Evolutionary conservation across 2,329 filamentous ascomycete species (phyloP).

Genomic region (Botrytis squamosa): DNA sequence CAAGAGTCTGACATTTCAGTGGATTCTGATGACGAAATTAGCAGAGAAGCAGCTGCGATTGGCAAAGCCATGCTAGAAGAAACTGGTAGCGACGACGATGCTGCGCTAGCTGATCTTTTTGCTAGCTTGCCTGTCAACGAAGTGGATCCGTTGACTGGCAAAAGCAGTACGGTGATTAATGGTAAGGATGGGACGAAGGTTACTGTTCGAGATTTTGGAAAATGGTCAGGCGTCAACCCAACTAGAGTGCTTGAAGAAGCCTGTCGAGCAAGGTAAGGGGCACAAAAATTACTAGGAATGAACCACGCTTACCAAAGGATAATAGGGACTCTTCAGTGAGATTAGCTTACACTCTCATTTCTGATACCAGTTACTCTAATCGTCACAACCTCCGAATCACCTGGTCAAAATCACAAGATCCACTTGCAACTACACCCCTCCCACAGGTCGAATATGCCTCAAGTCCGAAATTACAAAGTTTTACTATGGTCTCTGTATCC

Average conservation of each 20-base stretch:
- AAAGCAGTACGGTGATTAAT: slow-evolving; percentile 56
- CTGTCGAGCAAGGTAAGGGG: slow-evolving; percentile 70
- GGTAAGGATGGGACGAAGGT: slow-evolving; percentile 54
- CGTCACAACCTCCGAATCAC: slow-evolving; percentile 71
- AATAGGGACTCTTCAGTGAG: slow-evolving; percentile 67
- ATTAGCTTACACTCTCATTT: slow-evolving; percentile 67
- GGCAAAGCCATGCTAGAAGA: slow-evolving; percentile 59
- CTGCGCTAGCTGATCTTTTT: slow-evolving; percentile 56
- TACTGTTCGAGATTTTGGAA: slow-evolving; percentile 78
- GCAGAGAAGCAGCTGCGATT: slow-evolving; percentile 56
- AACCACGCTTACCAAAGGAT: slow-evolving; percentile 17
- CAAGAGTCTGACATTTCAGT: slow-evolving; percentile 37
- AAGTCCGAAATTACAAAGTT: slow-evolving; percentile 54
- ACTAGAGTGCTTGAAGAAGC: slow-evolving; percentile 78
- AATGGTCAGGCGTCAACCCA: slow-evolving; percentile 74
- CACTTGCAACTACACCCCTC: slow-evolving; percentile 41
- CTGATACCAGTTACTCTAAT: slow-evolving; percentile 71
- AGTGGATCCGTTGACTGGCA: slow-evolving; percentile 57
- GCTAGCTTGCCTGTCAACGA: slow-evolving; percentile 60
- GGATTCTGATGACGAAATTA: slow-evolving; percentile 48
- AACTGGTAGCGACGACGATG: slow-evolving; percentile 52
- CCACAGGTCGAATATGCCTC: slow-evolving; percentile 36
- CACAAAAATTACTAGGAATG: not conserved
- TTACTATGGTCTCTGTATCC: slow-evolving; percentile 73
- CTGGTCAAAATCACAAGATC: slow-evolving; percentile 75